Conservation (phyloP, 225 moss, liverwort and hornwort genomes). For the Takakia lepidozioides region DNA sequence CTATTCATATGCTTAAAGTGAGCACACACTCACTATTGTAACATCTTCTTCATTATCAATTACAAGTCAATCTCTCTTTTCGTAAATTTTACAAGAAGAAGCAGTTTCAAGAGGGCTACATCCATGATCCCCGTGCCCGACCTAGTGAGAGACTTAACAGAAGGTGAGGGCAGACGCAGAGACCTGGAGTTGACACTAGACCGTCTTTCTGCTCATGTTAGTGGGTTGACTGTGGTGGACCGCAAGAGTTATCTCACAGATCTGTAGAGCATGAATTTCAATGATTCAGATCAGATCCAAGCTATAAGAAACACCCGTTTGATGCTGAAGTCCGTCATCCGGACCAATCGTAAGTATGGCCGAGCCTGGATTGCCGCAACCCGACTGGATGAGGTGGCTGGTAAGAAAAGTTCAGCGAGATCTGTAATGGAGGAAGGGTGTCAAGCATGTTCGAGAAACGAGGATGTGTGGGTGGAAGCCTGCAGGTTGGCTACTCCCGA, state of each 20-base stretch:
- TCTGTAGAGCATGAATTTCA: constrained; percentile 46
- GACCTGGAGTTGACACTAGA: constrained; percentile 73
- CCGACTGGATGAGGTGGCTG: constrained; percentile 44
- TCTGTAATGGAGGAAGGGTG: constrained; percentile 46
- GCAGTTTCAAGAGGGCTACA: no score
- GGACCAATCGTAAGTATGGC: constrained; percentile 44
- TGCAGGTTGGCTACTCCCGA: constrained; percentile 39
- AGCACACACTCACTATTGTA: no score
- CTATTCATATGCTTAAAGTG: no score
- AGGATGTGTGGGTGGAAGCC: constrained; percentile 45
- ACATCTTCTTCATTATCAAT: no score
- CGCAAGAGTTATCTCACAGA: constrained; percentile 51
- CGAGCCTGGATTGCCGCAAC: constrained; percentile 51
- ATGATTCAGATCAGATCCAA: constrained; percentile 40
- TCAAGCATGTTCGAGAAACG: constrained; percentile 43
- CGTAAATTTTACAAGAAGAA: no score
- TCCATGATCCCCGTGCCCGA: constrained; percentile 81
- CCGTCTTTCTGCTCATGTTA: constrained; percentile 61
- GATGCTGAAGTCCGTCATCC: constrained; percentile 43
- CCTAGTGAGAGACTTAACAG: constrained; percentile 89
- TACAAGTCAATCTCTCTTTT: no score
- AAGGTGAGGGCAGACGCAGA: constrained; percentile 84
- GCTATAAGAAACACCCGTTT: constrained; percentile 45
- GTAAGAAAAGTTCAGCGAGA: constrained; percentile 36
- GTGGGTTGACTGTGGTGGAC: constrained; percentile 45